These are phyloP conservation scores for Candida caryicola DNA, from an alignment of 805 yeast species.

Conservation along the genomic window DNA sequence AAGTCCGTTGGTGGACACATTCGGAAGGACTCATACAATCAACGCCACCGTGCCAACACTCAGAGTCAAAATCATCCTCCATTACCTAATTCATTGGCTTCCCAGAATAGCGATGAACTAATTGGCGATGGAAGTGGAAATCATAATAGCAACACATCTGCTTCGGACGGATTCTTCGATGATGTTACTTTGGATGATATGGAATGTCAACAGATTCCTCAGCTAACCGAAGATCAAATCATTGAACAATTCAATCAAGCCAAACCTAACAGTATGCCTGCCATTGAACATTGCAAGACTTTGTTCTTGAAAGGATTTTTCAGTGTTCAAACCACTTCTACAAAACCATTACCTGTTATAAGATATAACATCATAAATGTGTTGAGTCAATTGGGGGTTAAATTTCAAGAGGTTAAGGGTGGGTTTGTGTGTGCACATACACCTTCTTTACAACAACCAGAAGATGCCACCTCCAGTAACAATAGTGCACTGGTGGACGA, in stretches of 20 bases:
- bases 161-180: conserved; percentile 55
- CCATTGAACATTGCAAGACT: conserved; percentile 90
- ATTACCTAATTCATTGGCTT: conserved; percentile 40
- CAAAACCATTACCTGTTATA: conserved; percentile 85
- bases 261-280: conserved; percentile 80
- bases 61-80: conserved; percentile 36
- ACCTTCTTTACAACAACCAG: conserved; percentile 39
- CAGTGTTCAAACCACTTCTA: conserved; percentile 91
- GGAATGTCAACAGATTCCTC: conserved; percentile 32
- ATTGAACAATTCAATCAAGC: conserved; percentile 50
- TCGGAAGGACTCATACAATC: conserved; percentile 55
- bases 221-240: conserved; percentile 39
- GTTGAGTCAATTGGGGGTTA: conserved; percentile 71
- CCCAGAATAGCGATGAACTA: conserved; percentile 46
- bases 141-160: conserved; percentile 5
- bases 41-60: conserved; percentile 14
- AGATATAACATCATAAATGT: conserved; percentile 80
- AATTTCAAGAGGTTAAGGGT: conserved; percentile 86
- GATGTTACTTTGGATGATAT: conserved; percentile 47
- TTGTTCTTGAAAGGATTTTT: conserved; percentile 90
- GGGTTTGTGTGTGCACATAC: conserved; percentile 84
- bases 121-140: conserved; percentile 16
- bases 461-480: conserved; percentile 8
- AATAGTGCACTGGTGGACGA: conserved; percentile 13
- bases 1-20: conserved; percentile 79